Percentiles rank a stretch among this genome's conserved stretches.
Evolutionary conservation across 768 basidiomycete species (phyloP).

Genomic region (Tricholoma matsutake): DNA sequence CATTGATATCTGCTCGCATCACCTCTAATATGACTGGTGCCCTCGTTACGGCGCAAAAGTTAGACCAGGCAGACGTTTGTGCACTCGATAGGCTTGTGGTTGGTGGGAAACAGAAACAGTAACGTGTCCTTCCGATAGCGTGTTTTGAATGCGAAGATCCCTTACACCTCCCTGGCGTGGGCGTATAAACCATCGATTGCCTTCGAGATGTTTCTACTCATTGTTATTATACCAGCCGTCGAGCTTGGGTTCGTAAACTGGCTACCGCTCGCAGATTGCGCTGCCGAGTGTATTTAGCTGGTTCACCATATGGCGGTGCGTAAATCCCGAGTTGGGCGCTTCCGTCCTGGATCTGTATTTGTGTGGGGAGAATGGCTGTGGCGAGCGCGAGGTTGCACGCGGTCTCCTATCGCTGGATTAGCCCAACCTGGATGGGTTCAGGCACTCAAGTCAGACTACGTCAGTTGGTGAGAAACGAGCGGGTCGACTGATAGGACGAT

Average conservation of each 20-base stretch:
- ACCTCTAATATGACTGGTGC: constrained; percentile 54
- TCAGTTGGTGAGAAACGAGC: background rate
- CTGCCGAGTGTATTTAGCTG: constrained; percentile 5
- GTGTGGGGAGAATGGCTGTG: background rate
- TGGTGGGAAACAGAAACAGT: constrained; percentile 64
- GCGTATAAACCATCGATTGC: constrained; percentile 23
- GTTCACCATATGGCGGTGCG: background rate
- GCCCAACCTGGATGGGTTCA: background rate
- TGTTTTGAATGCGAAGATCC: constrained; percentile 31
- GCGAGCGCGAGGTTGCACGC: background rate
- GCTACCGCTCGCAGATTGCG: constrained; percentile 28
- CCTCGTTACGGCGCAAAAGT: constrained; percentile 40
- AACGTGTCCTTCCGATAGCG: constrained; percentile 8
- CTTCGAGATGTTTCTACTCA: background rate
- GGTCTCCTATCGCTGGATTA: background rate
- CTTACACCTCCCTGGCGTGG: constrained; percentile 70
- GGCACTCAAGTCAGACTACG: background rate
- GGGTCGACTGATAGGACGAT: background rate
- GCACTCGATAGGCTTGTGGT: constrained; percentile 56
- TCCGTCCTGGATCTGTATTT: background rate
- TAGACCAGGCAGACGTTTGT: constrained; percentile 51
- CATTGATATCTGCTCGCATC: constrained; percentile 70
- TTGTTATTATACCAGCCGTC: constrained; percentile 37
- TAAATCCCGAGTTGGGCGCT: background rate
- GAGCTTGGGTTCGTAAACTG: constrained; percentile 74